Evolutionary conservation across 169 alveolate species (phyloP).

Genomic region (Perkinsus chesapeaki): DNA sequence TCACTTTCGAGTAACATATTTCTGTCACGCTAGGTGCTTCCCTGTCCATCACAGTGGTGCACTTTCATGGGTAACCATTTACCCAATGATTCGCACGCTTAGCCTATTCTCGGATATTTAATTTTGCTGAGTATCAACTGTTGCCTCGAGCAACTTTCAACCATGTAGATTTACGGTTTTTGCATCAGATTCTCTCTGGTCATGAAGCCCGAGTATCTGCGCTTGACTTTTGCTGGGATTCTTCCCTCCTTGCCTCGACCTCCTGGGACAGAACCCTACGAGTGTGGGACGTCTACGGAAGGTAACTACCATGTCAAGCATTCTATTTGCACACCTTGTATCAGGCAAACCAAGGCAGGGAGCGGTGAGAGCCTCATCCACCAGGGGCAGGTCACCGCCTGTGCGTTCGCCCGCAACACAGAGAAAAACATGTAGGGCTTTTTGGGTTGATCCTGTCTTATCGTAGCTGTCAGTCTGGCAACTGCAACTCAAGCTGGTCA

Average conservation of each 20-base stretch:
- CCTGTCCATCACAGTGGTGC: too few species aligned
- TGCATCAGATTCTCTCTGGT: slow-evolving; percentile 51
- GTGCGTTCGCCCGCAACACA: not conserved
- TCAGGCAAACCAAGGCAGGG: not conserved
- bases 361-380: slow-evolving; percentile 3
- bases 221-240: slow-evolving; percentile 54
- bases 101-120: too few species aligned
- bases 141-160: too few species aligned
- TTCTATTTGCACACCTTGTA: not conserved
- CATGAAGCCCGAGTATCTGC: slow-evolving; percentile 86
- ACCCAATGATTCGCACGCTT: too few species aligned
- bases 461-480: not conserved
- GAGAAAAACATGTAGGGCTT: not conserved
- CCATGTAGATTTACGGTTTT: slow-evolving; percentile 62
- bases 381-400: not conserved
- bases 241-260: slow-evolving; percentile 80
- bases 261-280: slow-evolving; percentile 90
- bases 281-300: slow-evolving; percentile 57
- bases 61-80: too few species aligned
- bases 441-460: not conserved
- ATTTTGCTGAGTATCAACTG: too few species aligned
- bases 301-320: not conserved
- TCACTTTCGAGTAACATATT: too few species aligned
- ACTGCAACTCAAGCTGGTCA: not conserved
- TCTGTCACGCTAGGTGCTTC: too few species aligned